phyloP scores from a whole-genome alignment of 2,329 filamentous ascomycete genomes.

The Colletotrichum filicis region DNA sequence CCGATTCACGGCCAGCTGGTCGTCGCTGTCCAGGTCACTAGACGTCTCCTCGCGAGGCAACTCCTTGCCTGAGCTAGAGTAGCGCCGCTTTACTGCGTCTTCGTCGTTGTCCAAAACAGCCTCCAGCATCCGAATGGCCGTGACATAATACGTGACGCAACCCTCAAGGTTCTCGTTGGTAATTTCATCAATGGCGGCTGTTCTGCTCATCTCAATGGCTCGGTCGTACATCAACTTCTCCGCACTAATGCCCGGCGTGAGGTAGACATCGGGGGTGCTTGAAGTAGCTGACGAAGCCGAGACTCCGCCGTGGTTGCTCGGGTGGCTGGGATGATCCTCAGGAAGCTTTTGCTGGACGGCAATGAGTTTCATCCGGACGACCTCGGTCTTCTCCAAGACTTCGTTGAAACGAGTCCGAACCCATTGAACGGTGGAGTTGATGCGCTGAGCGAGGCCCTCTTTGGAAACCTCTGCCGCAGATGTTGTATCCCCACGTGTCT shows the following conservation, averaged over 20 bases:
- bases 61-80: conserved; percentile 53
- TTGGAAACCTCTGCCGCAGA: conserved; percentile 61
- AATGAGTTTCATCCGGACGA: conserved; percentile 88
- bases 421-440: conserved; percentile 97
- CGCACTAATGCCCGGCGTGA: conserved; percentile 90
- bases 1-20: conserved; percentile 78
- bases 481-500: conserved; percentile 72
- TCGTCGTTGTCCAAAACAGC: conserved; percentile 90
- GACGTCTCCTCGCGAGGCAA: conserved; percentile 52
- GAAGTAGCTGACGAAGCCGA: conserved; percentile 68
- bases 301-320: conserved; percentile 76
- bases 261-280: conserved; percentile 80
- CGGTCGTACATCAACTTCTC: conserved; percentile 99
- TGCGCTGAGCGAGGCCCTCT: conserved; percentile 61
- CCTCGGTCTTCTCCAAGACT: conserved; percentile 93
- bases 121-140: conserved; percentile 93
- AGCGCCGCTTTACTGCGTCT: conserved; percentile 54
- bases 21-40: conserved; percentile 71
- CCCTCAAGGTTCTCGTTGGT: conserved; percentile 88
- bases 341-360: conserved; percentile 89
- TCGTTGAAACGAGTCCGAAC: conserved; percentile 95
- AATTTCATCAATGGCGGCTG: conserved; percentile 94
- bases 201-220: conserved; percentile 94
- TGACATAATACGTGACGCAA: conserved; percentile 93
- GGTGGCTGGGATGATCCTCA: conserved; percentile 86